Evolutionary conservation across 106 monocot genomes (phyloP), one percentile per base, ranked within the genome.

Genomic region (Allium cepa): DNA sequence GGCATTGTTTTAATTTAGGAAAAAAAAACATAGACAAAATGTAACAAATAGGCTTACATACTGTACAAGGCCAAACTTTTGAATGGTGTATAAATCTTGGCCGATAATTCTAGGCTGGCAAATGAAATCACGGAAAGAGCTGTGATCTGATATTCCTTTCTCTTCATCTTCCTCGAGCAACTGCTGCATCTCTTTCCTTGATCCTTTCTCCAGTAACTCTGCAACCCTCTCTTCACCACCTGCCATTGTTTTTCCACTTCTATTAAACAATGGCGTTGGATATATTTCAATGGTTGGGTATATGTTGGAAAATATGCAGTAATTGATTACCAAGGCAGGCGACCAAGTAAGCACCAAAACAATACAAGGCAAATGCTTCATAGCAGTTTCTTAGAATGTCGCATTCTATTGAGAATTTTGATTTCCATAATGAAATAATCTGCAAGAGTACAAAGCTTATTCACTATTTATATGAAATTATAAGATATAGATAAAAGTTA

Each of bases 381-480:
- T 90, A 94, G 62, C 92, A 93, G 62, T 81, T 88, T 58, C 92
- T 78, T 70, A 93, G 76, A 50, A 93, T 93, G 76, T 93, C 93
- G 69, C 88, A 93, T 55, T 66, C 59, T 46, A 94, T 61, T 48
- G 90, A 90, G 68, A 83, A 69, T 46, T 67, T 79, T 58, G 88
- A 53, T 64, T 85, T 80, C 79, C 85, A 88, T 71, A 88, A 79
- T 46, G 92, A 93, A 62, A 93, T 77, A 71, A 88, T 71, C 92
- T 88, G 84, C 47, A 71, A 26, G 72, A 46, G 26, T 26, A 53
- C 50, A 49, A 67, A 55, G 53, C 53, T 55, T 55, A 55, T 55
- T 55, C 53, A 55, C 36, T 36, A 55, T 11, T 55, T 55, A 55
- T 4, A 11, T 8, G 11, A 55, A 11, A 55, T 55, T 55, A 55